phyloP scores from a whole-genome alignment of 1,284 basidiomycete genomes.

The Taiwanofungus camphoratus region DNA sequence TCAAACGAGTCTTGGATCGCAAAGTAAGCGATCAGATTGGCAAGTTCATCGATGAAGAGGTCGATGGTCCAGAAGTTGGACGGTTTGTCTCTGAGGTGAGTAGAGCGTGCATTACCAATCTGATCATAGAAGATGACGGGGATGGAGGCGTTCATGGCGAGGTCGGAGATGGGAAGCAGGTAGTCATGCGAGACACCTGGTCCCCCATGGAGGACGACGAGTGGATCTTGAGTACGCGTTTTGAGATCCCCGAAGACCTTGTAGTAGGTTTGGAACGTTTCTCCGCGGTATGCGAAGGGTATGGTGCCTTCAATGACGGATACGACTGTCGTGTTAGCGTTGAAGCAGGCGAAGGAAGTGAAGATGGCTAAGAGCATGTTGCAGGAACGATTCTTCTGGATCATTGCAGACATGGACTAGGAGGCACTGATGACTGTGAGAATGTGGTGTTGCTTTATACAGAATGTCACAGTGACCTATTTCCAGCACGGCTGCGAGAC shows the following conservation, averaged over 20 bases:
- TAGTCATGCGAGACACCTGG: conserved; percentile 26
- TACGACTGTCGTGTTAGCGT: too few relatives aligned
- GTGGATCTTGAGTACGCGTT: conserved; percentile 17
- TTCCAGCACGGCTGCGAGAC: too few relatives aligned
- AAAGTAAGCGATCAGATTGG: conserved; percentile 25
- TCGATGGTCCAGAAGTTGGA: conserved; percentile 27
- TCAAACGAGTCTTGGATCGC: conserved; percentile 23
- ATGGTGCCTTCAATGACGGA: conserved; percentile 13
- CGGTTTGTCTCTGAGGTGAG: conserved; percentile 27
- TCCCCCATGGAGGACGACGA: conserved; percentile 34
- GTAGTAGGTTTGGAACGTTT: conserved; percentile 18
- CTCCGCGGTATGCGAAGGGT: conserved; percentile 17
- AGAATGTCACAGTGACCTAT: too few relatives aligned
- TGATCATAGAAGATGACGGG: conserved; percentile 35
- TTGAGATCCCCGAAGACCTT: conserved; percentile 15
- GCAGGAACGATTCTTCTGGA: too few relatives aligned
- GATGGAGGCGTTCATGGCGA: conserved; percentile 14
- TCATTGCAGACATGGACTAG: too few relatives aligned
- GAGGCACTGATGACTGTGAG: too few relatives aligned
- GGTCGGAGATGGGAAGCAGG: conserved; percentile 22
- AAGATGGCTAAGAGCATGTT: too few relatives aligned
- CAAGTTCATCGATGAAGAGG: conserved; percentile 30
- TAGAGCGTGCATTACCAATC: conserved; percentile 27
- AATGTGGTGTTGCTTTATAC: too few relatives aligned
- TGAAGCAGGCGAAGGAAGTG: too few relatives aligned